Conservation (phyloP, 192 early-diverging fungal genomes). For the Fimicolochytrium jonesii region DNA sequence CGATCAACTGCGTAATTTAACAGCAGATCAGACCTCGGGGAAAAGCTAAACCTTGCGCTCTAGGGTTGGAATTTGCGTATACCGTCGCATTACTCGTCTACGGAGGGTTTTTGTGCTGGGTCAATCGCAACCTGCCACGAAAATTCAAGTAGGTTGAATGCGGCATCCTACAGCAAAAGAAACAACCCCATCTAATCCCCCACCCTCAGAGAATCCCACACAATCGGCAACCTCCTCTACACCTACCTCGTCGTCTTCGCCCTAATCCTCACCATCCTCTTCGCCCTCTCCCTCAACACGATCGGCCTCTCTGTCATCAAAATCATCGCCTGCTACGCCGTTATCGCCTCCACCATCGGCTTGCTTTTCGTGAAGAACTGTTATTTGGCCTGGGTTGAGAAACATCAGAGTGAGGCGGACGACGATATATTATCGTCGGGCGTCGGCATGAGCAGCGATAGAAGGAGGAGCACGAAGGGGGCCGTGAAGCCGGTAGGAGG, state of each 20-base stretch:
- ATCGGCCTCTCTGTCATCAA: background rate
- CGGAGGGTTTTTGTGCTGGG: constrained; percentile 4
- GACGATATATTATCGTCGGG: background rate
- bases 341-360: background rate
- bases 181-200: no score
- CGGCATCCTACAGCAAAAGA: no score
- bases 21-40: no score
- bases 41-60: no score
- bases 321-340: constrained; percentile 7
- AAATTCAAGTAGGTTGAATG: no score
- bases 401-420: background rate
- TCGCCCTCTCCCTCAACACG: background rate
- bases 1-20: no score
- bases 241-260: background rate
- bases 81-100: background rate
- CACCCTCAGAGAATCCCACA: constrained; percentile 5
- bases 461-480: background rate
- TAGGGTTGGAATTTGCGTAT: background rate
- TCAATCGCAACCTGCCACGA: constrained; percentile 5
- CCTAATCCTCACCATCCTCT: background rate
- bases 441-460: background rate
- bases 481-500: no score
- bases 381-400: background rate
- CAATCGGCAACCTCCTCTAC: constrained; percentile 4
- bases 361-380: constrained; percentile 16